A percentile compares a stretch with the other conserved stretches of the same genome.
phyloP scores from a whole-genome alignment of 1,139 yeast species.

The Suhomyces anneliseae region DNA sequence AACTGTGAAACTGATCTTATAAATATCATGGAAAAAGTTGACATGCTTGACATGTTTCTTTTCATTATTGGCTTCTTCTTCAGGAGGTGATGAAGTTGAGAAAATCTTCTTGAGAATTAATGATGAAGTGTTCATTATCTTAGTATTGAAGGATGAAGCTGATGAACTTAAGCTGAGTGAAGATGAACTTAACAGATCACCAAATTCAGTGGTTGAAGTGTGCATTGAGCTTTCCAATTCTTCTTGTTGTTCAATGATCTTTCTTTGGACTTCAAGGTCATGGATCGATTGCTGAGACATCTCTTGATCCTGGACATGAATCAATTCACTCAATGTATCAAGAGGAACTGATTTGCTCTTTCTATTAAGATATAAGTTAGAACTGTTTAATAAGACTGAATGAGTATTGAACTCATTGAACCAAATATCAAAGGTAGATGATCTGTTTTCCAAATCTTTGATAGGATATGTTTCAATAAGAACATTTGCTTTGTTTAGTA shows the following conservation, averaged over 20 bases:
- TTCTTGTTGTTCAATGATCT: constrained; percentile 27
- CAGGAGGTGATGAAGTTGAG: constrained; percentile 12
- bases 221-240: constrained; percentile 23
- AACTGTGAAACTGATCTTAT: constrained; percentile 38
- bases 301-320: constrained; percentile 32
- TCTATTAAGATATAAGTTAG: constrained; percentile 6
- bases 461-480: constrained; percentile 32
- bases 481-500: constrained; percentile 35
- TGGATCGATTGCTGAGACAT: constrained; percentile 24
- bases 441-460: constrained; percentile 23
- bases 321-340: constrained; percentile 4
- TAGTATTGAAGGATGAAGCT: constrained; percentile 32
- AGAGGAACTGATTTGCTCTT: background rate
- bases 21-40: constrained; percentile 21
- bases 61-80: constrained; percentile 13
- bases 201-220: constrained; percentile 14
- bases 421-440: constrained; percentile 36
- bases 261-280: constrained; percentile 23
- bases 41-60: constrained; percentile 9
- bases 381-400: constrained; percentile 22
- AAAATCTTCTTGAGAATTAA: constrained; percentile 34
- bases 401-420: constrained; percentile 28
- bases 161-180: constrained; percentile 36
- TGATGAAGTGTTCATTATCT: constrained; percentile 32
- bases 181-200: constrained; percentile 34